Conservation (phyloP, 106 monocot genomes). For the Apostasia shenzhenica region DNA sequence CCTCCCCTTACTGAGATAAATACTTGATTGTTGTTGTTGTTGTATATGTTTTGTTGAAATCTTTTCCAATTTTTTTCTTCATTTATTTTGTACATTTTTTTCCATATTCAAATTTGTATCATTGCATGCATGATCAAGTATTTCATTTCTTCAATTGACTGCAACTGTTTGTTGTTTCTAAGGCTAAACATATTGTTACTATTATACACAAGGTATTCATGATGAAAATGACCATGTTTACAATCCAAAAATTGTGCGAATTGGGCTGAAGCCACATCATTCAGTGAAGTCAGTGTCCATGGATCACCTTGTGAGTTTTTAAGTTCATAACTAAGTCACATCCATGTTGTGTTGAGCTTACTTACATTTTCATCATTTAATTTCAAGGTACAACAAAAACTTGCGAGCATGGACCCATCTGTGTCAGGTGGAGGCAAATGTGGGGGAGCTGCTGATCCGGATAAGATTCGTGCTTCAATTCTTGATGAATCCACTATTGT, state of each 20-base stretch:
- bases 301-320: constrained; percentile 83
- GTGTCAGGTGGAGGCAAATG: constrained; percentile 32
- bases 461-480: constrained; percentile 76
- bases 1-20: too few species aligned
- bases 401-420: constrained; percentile 53
- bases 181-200: background rate
- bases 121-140: background rate
- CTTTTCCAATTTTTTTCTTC: background rate
- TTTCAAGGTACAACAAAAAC: constrained; percentile 78
- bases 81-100: background rate
- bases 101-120: background rate
- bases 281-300: constrained; percentile 96
- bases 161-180: background rate
- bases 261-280: constrained; percentile 94
- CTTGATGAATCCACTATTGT: constrained; percentile 98
- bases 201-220: constrained; percentile 61
- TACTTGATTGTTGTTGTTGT: too few species aligned
- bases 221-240: constrained; percentile 86
- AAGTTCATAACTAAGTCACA: constrained; percentile 2
- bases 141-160: background rate
- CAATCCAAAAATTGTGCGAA: constrained; percentile 93
- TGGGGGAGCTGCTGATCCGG: constrained; percentile 53
- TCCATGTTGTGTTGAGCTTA: background rate
- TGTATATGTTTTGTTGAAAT: too few species aligned
- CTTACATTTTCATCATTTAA: constrained; percentile 6